Evolutionary conservation across 1,284 basidiomycete genomes (phyloP).

Genomic region (Paramarasmius palmivorus): DNA sequence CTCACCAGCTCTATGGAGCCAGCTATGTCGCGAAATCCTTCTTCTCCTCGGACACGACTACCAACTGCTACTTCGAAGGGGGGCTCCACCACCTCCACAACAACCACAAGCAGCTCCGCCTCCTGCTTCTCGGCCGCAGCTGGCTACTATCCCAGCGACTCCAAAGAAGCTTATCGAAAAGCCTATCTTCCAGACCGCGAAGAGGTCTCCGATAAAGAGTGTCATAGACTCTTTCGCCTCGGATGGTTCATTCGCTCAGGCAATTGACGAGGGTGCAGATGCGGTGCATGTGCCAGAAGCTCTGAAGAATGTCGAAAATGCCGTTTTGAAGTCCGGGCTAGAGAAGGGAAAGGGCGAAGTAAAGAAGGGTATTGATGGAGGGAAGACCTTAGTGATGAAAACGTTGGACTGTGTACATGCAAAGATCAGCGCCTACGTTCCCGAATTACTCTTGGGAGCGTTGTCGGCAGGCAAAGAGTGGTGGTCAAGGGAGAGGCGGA

Average conservation of each 20-base stretch:
- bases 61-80: slow-evolving; percentile 53
- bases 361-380: slow-evolving; percentile 26
- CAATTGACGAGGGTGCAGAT: slow-evolving; percentile 45
- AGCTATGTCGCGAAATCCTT: slow-evolving; percentile 59
- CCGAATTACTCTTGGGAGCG: slow-evolving; percentile 29
- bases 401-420: slow-evolving; percentile 1
- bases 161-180: slow-evolving; percentile 47
- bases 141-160: slow-evolving; percentile 24
- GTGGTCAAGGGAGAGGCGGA: slow-evolving; percentile 60
- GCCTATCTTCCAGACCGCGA: slow-evolving; percentile 43
- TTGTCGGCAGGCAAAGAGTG: slow-evolving; percentile 34
- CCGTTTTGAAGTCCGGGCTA: slow-evolving; percentile 26
- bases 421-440: slow-evolving; percentile 23
- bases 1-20: slow-evolving; percentile 63
- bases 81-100: slow-evolving; percentile 37
- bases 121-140: slow-evolving; percentile 18
- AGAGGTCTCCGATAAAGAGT: slow-evolving; percentile 45
- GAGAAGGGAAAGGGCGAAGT: slow-evolving; percentile 25
- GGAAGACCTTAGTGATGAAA: slow-evolving; percentile 11
- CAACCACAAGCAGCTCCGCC: slow-evolving; percentile 23
- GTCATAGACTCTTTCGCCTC: slow-evolving; percentile 58
- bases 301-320: slow-evolving; percentile 49
- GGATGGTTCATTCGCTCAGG: slow-evolving; percentile 54
- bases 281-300: slow-evolving; percentile 57
- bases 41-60: slow-evolving; percentile 66